Base-by-base conservation (phyloP, 2,329 filamentous ascomycete species). In the Cladosporium austrohemisphaericum region DNA sequence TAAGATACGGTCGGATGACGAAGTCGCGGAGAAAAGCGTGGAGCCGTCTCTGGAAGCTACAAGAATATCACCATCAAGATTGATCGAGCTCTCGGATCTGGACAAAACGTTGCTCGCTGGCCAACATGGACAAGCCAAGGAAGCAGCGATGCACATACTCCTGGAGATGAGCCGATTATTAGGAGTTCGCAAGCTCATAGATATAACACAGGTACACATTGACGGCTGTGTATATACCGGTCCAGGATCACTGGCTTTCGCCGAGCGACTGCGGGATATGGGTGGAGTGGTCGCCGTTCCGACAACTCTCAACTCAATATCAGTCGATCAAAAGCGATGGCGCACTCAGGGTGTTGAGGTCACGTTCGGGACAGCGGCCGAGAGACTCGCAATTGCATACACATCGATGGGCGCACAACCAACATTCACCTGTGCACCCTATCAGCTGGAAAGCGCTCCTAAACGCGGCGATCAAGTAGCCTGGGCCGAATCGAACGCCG, bases 401-500 rank as follows among this genome's bases (percentile, higher is more conserved):
- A 45, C 67, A 0, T 58, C 60, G 4, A 71, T 75, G 68, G 72
- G 71, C 3, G 70, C 70, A 0, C 54, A 50, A 1, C 63, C 64
- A 8, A 73, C 63, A 2, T 75, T 72, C 44, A 75, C 71, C 3
- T 75, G 72, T 41, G 70, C 71, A 0, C 72, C 73, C 0, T 75
- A 75, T 47, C 58, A 65, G 2, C 65, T 74, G 0, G 64, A 69
- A 1, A 63, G 47, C 22, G 60, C 59, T 13, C 69, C 69, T 1
- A 55, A 57, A 5, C 16, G 31, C 2, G 72, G 70, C 3, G 68
- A 75, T 10, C 61, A 74, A 20, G 60, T 75, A 2, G 69, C 61
- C 0, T 75, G 72, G 69, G 69, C 67, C 1, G 71, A 74, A 52
- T 74, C 71, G 0, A 75, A 75, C 51, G 73, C 71, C 0, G 72